Base-by-base conservation (phyloP, 2,329 filamentous ascomycete species). In the Colletotrichum salicis region DNA sequence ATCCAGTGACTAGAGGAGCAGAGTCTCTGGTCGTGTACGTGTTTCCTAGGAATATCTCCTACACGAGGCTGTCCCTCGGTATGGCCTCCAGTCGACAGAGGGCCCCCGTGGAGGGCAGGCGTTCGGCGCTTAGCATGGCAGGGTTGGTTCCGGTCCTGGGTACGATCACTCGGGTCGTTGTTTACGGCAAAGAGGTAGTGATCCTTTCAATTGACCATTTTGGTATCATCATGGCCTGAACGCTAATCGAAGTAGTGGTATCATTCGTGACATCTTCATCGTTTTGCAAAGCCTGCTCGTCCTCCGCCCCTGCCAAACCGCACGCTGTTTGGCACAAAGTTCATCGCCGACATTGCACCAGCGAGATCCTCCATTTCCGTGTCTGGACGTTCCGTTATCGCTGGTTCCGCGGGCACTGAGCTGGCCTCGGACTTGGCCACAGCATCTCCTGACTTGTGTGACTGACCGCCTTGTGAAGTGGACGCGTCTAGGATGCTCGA, bases 281-380 rank as follows among this genome's bases (percentile, higher is more conserved):
- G 81, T 76, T 82, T 88, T 37, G 86, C 81, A 75, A 91, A 89
- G 0, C 89, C 89, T 52, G 85, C 80, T 69, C 85, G 86, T 59
- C 86, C 82, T 57, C 82, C 83, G n/a, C 85, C 86, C 69, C 88
- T 86, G 15, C 91, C 91, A 78, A 94, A 93, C 11, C 88, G 87
- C 62, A 94, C 83, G 75, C 88, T 92, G 24, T 86, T 85, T 22
- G 93, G 93, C 6, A 95, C 86, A 76, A 95, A 94, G 64, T 89
- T 89, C 72, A 95, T 82, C 4, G 91, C 85, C 1, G 92, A 93
- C 91, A 95, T 93, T 67, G 91, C 89, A 8, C 86, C 87, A 1
- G 89, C 83, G 5, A 95, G 83, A 64, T 87, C 87, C 56, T 91
- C 89, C 87, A 94, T 91, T 19, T 88, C 85, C 22, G 86, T 83